phyloP scores from a whole-genome alignment of 1,139 yeast genomes.

The Arxiozyma slooffiae region DNA sequence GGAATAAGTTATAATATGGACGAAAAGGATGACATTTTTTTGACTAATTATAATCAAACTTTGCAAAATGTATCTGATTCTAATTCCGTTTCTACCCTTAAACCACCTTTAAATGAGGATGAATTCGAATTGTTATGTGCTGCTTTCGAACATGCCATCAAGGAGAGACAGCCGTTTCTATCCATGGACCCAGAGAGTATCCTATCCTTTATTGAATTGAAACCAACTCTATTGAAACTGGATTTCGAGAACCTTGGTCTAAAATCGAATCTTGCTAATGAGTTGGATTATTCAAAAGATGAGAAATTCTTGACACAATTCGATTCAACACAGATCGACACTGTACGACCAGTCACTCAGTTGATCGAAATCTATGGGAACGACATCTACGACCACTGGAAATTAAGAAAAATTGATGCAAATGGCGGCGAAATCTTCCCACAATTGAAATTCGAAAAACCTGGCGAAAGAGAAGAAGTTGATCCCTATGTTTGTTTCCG shows the following conservation, averaged over 20 bases:
- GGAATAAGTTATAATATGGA: conserved; percentile 88
- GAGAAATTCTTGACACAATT: conserved; percentile 23
- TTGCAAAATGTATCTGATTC: not conserved
- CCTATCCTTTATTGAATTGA: conserved; percentile 59
- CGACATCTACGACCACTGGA: conserved; percentile 75
- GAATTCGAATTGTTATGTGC: conserved; percentile 79
- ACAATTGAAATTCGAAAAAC: conserved; percentile 72
- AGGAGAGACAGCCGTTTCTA: conserved; percentile 79
- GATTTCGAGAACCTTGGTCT: conserved; percentile 23
- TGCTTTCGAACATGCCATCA: conserved; percentile 62
- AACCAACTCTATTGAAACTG: conserved; percentile 34
- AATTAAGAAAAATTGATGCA: conserved; percentile 55
- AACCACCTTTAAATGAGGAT: conserved; percentile 49
- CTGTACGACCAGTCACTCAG: conserved; percentile 41
- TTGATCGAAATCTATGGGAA: conserved; percentile 59
- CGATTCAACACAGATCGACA: conserved; percentile 37
- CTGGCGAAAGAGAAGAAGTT: conserved; percentile 78
- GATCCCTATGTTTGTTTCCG: conserved; percentile 96
- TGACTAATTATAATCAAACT: conserved; percentile 20
- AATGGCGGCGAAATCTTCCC: conserved; percentile 70
- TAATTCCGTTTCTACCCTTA: conserved; percentile 37
- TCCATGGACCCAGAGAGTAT: conserved; percentile 76
- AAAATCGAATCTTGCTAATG: conserved; percentile 20
- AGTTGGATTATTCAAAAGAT: conserved; percentile 15
- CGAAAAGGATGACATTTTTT: conserved; percentile 70